phyloP scores from a whole-genome alignment of 2,329 filamentous ascomycete species.

The Aspergillus floridensis region DNA sequence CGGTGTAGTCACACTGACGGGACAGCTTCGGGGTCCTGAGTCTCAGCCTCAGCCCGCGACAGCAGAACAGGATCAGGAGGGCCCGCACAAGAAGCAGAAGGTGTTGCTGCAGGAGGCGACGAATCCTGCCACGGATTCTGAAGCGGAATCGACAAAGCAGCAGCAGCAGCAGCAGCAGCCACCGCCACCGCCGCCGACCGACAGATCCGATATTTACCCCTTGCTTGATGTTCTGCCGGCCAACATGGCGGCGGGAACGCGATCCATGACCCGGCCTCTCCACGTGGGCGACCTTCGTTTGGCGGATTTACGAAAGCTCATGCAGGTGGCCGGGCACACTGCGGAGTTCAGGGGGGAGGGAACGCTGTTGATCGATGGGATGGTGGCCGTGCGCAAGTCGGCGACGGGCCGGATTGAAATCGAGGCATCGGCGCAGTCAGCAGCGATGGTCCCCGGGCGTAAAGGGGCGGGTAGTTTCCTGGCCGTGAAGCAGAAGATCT shows the following conservation, averaged over 20 bases:
- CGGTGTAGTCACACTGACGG: constrained; percentile 89
- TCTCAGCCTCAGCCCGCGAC: constrained; percentile 9
- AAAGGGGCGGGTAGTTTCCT: constrained; percentile 69
- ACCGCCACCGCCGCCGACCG: neutral
- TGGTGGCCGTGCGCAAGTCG: constrained; percentile 84
- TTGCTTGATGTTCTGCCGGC: constrained; percentile 60
- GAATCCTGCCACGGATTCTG: constrained; percentile 22
- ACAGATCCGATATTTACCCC: constrained; percentile 42
- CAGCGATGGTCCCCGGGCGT: constrained; percentile 43
- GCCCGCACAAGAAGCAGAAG: constrained; percentile 53
- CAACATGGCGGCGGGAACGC: constrained; percentile 67
- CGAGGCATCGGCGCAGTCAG: constrained; percentile 66
- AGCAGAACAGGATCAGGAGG: constrained; percentile 39
- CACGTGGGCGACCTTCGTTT: constrained; percentile 92
- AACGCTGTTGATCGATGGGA: constrained; percentile 81
- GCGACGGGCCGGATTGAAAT: constrained; percentile 84
- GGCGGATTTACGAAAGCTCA: constrained; percentile 79
- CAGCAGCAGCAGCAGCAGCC: constrained; percentile 19
- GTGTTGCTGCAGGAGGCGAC: constrained; percentile 45
- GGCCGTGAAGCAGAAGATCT: constrained; percentile 85
- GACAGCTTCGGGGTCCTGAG: constrained; percentile 58
- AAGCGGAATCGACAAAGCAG: constrained; percentile 16
- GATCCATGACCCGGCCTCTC: constrained; percentile 78
- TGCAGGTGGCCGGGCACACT: constrained; percentile 77
- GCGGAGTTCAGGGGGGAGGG: constrained; percentile 94